phyloP scores from a whole-genome alignment of 306 rosid genomes.

The Corylus heterophylla region DNA sequence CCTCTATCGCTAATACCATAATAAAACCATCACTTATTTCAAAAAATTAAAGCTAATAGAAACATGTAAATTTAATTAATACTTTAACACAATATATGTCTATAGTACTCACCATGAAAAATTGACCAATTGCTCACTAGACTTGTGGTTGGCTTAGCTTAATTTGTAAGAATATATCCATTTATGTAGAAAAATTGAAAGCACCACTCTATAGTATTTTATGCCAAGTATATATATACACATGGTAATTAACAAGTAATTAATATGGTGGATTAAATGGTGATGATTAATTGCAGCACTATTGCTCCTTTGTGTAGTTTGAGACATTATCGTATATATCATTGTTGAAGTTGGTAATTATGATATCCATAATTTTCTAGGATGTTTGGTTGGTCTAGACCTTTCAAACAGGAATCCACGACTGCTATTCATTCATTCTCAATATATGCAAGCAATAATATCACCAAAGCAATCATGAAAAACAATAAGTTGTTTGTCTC shows the following conservation, averaged over 20 bases:
- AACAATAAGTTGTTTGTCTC: conserved; percentile 34
- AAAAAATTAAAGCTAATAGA: too few species aligned
- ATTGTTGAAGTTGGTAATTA: neutral
- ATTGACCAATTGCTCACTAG: too few species aligned
- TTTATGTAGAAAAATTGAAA: too few species aligned
- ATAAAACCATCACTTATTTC: too few species aligned
- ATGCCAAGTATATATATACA: too few species aligned
- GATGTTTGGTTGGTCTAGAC: conserved; percentile 41
- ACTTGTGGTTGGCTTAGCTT: too few species aligned
- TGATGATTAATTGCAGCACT: neutral
- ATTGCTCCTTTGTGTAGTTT: neutral
- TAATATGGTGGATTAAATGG: neutral
- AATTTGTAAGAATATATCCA: too few species aligned
- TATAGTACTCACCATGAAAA: too few species aligned
- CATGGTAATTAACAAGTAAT: neutral
- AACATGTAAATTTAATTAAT: too few species aligned
- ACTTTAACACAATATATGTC: too few species aligned
- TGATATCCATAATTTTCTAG: conserved; percentile 20
- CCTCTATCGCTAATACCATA: too few species aligned
- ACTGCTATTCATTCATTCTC: conserved; percentile 28
- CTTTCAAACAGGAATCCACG: conserved; percentile 51
- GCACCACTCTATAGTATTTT: too few species aligned
- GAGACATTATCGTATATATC: neutral
- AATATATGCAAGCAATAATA: conserved; percentile 19
- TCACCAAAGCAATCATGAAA: conserved; percentile 42